phyloP scores from a whole-genome alignment of 1,284 basidiomycete species.

The Ganoderma lucidum region DNA sequence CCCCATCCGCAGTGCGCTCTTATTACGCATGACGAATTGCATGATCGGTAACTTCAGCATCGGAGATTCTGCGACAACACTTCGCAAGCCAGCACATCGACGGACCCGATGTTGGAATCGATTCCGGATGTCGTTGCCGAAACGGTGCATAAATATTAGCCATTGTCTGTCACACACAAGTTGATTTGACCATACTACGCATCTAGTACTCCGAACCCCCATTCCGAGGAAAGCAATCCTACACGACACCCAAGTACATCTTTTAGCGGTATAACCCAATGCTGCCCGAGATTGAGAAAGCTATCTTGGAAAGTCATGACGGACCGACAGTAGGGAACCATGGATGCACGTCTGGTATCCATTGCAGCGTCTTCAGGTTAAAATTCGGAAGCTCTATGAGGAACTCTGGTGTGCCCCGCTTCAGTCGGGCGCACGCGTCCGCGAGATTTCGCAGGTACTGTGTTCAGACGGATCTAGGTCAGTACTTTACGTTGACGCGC shows the following conservation, averaged over 20 bases:
- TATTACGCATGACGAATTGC: no score
- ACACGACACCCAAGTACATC: neutral
- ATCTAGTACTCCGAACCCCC: neutral
- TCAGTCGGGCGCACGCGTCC: conserved; percentile 16
- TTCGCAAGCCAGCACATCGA: no score
- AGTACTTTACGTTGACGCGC: no score
- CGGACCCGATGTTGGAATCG: no score
- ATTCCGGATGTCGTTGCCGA: no score
- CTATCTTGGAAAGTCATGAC: neutral
- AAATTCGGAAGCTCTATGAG: conserved; percentile 37
- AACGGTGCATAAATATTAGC: no score
- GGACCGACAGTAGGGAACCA: conserved; percentile 49
- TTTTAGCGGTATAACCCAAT: neutral
- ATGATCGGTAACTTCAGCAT: no score
- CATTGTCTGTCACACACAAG: neutral
- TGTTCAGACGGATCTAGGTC: no score
- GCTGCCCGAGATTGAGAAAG: neutral
- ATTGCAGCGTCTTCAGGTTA: conserved; percentile 44
- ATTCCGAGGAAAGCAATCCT: neutral
- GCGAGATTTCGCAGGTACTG: conserved; percentile 33
- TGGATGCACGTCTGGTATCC: conserved; percentile 52
- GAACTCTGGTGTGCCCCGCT: conserved; percentile 9
- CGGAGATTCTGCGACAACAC: no score
- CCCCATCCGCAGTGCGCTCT: no score
- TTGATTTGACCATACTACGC: neutral